phyloP scores from a whole-genome alignment of 139 green algal genomes.

The Pleodorina starrii region DNA sequence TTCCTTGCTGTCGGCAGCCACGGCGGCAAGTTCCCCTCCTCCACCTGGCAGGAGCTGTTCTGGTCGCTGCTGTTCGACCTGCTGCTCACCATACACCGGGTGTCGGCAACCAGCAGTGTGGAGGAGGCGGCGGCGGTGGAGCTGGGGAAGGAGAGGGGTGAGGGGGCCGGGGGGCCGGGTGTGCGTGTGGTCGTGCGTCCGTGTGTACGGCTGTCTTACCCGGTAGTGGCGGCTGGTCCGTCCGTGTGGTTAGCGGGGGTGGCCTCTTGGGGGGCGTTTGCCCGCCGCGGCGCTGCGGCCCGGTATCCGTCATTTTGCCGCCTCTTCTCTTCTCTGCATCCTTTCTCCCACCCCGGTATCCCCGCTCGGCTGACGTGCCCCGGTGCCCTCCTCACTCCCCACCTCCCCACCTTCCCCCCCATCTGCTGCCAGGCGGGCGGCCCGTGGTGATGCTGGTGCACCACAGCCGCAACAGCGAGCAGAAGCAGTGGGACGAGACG shows the following conservation, averaged over 20 bases:
- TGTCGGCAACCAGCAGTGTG: constrained; percentile 70
- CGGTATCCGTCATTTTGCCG: too few relatives aligned
- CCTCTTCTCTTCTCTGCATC: too few relatives aligned
- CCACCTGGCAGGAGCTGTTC: constrained; percentile 73
- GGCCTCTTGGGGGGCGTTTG: too few relatives aligned
- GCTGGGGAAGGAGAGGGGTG: constrained; percentile 81
- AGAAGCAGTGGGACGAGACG: constrained; percentile 98
- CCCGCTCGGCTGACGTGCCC: too few relatives aligned
- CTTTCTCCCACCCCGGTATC: too few relatives aligned
- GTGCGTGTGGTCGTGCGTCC: too few relatives aligned
- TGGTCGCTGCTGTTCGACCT: constrained; percentile 90
- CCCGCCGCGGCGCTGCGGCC: too few relatives aligned
- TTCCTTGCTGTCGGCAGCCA: constrained; percentile 87
- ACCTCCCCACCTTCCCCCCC: too few relatives aligned
- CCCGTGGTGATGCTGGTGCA: constrained; percentile 92
- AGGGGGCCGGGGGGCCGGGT: neutral
- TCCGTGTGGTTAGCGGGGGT: too few relatives aligned
- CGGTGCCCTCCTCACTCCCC: too few relatives aligned
- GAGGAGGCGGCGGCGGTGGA: constrained; percentile 74
- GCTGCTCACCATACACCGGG: constrained; percentile 77
- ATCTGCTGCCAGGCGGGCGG: constrained; percentile 66
- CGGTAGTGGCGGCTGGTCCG: too few relatives aligned
- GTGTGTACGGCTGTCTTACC: too few relatives aligned
- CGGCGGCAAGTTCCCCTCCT: constrained; percentile 67
- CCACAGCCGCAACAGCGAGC: constrained; percentile 94